These are phyloP conservation scores for Acer yangbiense DNA, from an alignment of 345 rosid genomes.

Conservation along the genomic window DNA sequence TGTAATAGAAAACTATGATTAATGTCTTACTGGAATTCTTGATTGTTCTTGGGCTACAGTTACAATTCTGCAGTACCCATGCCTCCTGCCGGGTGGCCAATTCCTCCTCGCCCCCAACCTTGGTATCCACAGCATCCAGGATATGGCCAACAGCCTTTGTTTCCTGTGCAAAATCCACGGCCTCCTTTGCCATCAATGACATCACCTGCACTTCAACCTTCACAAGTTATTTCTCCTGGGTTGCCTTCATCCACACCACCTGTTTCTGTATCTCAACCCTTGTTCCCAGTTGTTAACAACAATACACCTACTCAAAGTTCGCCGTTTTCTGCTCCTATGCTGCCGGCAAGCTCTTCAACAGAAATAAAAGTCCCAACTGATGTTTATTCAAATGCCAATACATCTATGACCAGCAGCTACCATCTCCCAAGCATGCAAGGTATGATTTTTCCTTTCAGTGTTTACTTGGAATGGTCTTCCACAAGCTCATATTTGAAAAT, in stretches of 20 bases:
- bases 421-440: slow-evolving; percentile 46
- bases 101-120: slow-evolving; percentile 82
- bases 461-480: background rate
- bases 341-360: slow-evolving; percentile 42
- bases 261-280: slow-evolving; percentile 73
- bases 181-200: slow-evolving; percentile 52
- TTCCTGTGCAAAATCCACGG: slow-evolving; percentile 82
- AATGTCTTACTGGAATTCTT: background rate
- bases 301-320: slow-evolving; percentile 61
- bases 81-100: slow-evolving; percentile 83
- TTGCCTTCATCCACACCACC: slow-evolving; percentile 55
- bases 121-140: slow-evolving; percentile 80
- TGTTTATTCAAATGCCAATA: slow-evolving; percentile 38
- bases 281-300: slow-evolving; percentile 89
- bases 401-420: slow-evolving; percentile 39
- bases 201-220: slow-evolving; percentile 50
- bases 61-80: slow-evolving; percentile 61
- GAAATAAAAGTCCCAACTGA: slow-evolving; percentile 53
- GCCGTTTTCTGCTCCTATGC: slow-evolving; percentile 58
- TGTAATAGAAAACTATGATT: background rate
- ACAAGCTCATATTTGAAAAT: background rate
- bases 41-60: slow-evolving; percentile 39
- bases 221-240: slow-evolving; percentile 72
- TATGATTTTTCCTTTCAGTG: slow-evolving; percentile 19
- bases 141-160: slow-evolving; percentile 79